phyloP scores from a whole-genome alignment of 2,329 filamentous ascomycete species.

The Pseudogymnoascus sp. region DNA sequence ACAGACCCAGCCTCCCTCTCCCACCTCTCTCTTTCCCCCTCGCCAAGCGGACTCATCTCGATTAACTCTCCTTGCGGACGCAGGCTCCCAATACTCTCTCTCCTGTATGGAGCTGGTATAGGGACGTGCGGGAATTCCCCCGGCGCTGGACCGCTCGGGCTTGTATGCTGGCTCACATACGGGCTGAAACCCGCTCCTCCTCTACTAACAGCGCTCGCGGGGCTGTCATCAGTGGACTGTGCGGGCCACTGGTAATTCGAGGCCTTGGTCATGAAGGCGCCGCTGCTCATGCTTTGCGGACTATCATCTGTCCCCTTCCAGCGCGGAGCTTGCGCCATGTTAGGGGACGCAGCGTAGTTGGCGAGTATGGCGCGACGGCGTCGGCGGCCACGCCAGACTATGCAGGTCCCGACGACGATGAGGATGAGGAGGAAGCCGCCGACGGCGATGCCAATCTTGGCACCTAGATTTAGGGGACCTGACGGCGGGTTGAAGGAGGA shows the following conservation, averaged over 20 bases:
- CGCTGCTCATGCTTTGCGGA: background rate
- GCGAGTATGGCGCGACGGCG: constrained; percentile 45
- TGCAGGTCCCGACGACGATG: constrained; percentile 12
- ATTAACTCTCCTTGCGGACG: background rate
- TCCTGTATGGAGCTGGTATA: background rate
- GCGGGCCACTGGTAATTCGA: background rate
- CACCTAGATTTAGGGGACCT: constrained; percentile 14
- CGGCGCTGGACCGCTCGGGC: background rate
- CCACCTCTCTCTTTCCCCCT: background rate
- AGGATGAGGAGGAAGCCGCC: constrained; percentile 16
- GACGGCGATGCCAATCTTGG: constrained; percentile 24
- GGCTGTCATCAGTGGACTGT: background rate
- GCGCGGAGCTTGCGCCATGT: background rate
- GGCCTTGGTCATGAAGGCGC: background rate
- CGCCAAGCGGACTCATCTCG: background rate
- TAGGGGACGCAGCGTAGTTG: constrained; percentile 17
- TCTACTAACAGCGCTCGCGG: background rate
- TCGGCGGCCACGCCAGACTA: constrained; percentile 41
- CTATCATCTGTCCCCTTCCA: constrained; percentile 3
- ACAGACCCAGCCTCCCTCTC: background rate
- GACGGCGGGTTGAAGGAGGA: constrained; percentile 11
- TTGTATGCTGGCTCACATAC: background rate
- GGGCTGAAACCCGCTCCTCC: background rate
- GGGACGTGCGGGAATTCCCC: background rate
- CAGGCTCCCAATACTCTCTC: constrained; percentile 1